Conservation (phyloP, 805 yeast species). For the Kazachstania taianensis region DNA sequence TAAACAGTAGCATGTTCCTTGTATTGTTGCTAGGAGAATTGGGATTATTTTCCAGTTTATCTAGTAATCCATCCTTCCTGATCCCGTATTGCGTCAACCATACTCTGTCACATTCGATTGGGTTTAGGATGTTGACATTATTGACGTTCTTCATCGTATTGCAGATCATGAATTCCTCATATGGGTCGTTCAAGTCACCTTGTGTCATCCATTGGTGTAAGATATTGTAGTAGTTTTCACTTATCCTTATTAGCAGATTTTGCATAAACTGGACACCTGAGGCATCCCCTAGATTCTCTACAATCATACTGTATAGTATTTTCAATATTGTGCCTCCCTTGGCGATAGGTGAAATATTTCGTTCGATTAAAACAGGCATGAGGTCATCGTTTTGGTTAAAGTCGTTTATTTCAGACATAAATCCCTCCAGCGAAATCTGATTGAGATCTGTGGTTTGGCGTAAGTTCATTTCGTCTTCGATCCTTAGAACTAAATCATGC, state of each 20-base stretch:
- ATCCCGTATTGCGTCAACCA: constrained; percentile 72
- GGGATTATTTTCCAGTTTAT: constrained; percentile 51
- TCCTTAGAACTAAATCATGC: constrained; percentile 43
- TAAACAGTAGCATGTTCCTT: constrained; percentile 28
- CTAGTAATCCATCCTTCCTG: constrained; percentile 63
- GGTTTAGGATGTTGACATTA: constrained; percentile 6
- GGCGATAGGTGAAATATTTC: constrained; percentile 41
- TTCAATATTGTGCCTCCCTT: constrained; percentile 73
- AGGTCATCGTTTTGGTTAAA: constrained; percentile 31
- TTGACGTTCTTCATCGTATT: constrained; percentile 19
- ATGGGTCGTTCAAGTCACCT: constrained; percentile 70
- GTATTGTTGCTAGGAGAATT: constrained; percentile 3
- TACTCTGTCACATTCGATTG: constrained; percentile 39
- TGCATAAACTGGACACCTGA: constrained; percentile 41
- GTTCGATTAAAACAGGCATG: constrained; percentile 34
- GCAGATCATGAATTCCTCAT: constrained; percentile 72
- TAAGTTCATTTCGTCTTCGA: constrained; percentile 38
- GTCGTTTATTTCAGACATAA: constrained; percentile 6
- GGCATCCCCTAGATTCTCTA: constrained; percentile 55
- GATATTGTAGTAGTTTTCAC: constrained; percentile 54
- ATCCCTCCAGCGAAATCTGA: constrained; percentile 33
- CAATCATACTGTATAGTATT: constrained; percentile 49
- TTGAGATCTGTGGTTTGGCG: constrained; percentile 35
- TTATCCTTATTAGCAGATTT: constrained; percentile 45
- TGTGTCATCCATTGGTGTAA: constrained; percentile 68